phyloP scores from a whole-genome alignment of 768 basidiomycete genomes.

The Rhodotorula kratochvilovae region DNA sequence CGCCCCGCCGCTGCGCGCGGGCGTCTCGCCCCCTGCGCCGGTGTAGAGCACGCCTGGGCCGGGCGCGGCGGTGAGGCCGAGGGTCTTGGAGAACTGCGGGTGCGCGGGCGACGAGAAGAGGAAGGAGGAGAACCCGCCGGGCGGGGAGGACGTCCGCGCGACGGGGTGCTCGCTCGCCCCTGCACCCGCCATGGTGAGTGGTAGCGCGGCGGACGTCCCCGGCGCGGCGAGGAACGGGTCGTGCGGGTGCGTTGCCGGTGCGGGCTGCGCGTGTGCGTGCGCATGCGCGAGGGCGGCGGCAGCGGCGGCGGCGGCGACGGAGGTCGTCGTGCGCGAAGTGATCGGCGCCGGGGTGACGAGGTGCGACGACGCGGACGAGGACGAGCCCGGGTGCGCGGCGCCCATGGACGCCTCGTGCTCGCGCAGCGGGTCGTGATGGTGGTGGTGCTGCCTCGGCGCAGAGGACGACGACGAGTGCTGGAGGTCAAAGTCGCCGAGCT shows the following conservation, averaged over 20 bases:
- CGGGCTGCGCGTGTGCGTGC: neutral
- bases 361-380: conserved; percentile 8
- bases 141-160: conserved; percentile 13
- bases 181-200: neutral
- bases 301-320: neutral
- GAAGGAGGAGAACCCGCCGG: neutral
- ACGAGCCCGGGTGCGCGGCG: conserved; percentile 9
- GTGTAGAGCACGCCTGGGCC: conserved; percentile 30
- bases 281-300: neutral
- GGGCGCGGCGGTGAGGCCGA: conserved; percentile 34
- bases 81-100: conserved; percentile 25
- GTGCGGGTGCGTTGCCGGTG: conserved; percentile 2
- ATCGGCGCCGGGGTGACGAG: conserved; percentile 4
- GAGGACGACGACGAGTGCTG: conserved; percentile 11
- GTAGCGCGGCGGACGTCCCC: neutral
- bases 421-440: conserved; percentile 14
- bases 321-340: neutral
- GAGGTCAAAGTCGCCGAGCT: conserved; percentile 30
- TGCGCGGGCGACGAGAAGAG: conserved; percentile 36
- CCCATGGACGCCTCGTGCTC: conserved; percentile 4
- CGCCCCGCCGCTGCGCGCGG: conserved; percentile 8
- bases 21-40: conserved; percentile 15
- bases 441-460: neutral
- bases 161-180: neutral
- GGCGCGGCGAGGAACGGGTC: conserved; percentile 19